Evolutionary conservation across 2,329 filamentous ascomycete species (phyloP).

Genomic region (Fusarium robinianum): DNA sequence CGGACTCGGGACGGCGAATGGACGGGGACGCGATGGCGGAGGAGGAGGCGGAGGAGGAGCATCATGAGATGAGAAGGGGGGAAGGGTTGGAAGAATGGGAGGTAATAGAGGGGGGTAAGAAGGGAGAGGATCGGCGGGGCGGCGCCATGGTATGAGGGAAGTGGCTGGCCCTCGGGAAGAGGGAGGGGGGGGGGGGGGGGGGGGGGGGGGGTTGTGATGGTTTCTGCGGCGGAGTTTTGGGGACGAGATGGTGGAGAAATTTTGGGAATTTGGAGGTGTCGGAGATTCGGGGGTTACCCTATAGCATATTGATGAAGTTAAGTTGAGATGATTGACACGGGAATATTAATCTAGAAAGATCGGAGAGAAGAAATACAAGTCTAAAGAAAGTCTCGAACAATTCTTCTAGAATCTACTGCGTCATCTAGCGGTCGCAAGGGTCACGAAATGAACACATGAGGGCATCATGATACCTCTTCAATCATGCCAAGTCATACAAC

Average conservation of each 20-base stretch:
- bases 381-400: too few relatives aligned
- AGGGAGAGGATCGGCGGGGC: too few relatives aligned
- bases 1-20: constrained; percentile 21
- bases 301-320: too few relatives aligned
- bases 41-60: constrained; percentile 19
- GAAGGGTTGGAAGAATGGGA: background rate
- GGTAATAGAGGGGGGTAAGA: background rate
- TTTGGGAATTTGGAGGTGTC: constrained; percentile 10
- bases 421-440: too few relatives aligned
- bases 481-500: too few relatives aligned
- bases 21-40: constrained; percentile 23
- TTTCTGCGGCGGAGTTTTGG: constrained; percentile 55
- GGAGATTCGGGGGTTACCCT: constrained; percentile 18
- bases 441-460: too few relatives aligned
- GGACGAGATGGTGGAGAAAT: constrained; percentile 35
- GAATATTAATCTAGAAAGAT: background rate
- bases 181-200: constrained; percentile 33
- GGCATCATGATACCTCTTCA: too few relatives aligned
- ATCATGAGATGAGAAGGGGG: constrained; percentile 15
- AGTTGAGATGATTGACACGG: too few relatives aligned
- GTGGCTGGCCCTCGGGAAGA: constrained; percentile 17
- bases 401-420: too few relatives aligned
- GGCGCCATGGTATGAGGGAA: too few relatives aligned
- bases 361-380: background rate
- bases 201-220: constrained; percentile 46